Evolutionary conservation across 345 rosid genomes (phyloP).

Genomic region (Syzygium oleosum): DNA sequence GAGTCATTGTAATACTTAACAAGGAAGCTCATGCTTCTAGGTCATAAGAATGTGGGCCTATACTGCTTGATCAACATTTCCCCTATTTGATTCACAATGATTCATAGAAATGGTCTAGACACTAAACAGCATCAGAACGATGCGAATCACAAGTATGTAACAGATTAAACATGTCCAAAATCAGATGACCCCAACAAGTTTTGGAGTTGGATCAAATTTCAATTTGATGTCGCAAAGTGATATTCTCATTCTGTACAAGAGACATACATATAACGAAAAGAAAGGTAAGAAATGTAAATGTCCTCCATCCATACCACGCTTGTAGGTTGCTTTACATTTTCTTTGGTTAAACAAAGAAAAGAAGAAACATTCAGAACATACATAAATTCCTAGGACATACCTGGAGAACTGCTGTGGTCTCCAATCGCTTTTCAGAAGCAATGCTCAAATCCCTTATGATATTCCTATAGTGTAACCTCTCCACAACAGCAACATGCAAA

Average conservation of each 20-base stretch:
- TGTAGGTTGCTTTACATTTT: not conserved
- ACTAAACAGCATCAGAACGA: no score
- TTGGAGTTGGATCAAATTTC: not conserved
- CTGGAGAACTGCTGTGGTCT: conserved; percentile 71
- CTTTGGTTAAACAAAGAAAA: not conserved
- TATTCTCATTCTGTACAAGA: not conserved
- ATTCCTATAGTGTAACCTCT: conserved; percentile 59
- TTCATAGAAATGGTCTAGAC: no score
- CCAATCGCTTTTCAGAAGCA: conserved; percentile 36
- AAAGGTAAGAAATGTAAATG: not conserved
- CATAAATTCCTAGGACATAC: conserved; percentile 18
- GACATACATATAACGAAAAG: not conserved
- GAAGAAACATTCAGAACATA: not conserved
- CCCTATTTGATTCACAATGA: not conserved
- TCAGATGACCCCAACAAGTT: not conserved
- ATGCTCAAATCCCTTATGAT: conserved; percentile 37
- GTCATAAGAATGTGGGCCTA: not conserved
- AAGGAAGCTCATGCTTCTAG: no score
- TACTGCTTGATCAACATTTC: not conserved
- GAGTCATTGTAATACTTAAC: not conserved
- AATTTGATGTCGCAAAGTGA: not conserved
- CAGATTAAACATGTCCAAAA: not conserved
- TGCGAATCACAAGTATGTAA: not conserved
- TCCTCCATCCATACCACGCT: not conserved
- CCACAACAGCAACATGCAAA: conserved; percentile 49